Conservation (phyloP, 148 eudicot genomes). For the Bassia scoparia region DNA sequence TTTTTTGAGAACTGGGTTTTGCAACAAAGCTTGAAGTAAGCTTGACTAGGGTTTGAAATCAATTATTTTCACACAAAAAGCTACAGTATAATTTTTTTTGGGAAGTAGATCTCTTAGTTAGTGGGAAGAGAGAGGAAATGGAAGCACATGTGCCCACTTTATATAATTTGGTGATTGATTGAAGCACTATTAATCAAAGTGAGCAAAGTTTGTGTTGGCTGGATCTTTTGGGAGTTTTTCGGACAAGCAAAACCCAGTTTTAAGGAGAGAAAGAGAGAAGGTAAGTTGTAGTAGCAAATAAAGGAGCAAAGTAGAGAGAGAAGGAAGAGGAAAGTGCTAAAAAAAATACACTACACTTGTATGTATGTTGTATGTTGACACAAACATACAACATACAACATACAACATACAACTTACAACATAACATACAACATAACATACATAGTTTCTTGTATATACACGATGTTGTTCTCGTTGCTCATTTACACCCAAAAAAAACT, state of each 20-base stretch:
- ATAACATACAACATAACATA: too few relatives aligned
- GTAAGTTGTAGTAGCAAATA: too few relatives aligned
- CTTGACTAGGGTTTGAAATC: slow-evolving; percentile 23
- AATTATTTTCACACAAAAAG: background rate
- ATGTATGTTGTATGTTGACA: too few relatives aligned
- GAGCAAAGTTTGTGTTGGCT: background rate
- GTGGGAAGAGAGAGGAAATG: background rate
- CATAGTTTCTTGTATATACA: too few relatives aligned
- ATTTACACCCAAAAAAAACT: too few relatives aligned
- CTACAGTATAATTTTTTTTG: background rate
- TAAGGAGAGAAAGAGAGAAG: background rate
- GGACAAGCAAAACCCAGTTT: background rate
- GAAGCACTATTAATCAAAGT: slow-evolving; percentile 12
- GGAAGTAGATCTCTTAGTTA: slow-evolving; percentile 19
- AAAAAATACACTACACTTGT: background rate
- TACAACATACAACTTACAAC: too few relatives aligned
- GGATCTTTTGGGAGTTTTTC: slow-evolving; percentile 14
- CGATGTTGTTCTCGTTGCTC: too few relatives aligned
- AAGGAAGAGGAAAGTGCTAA: background rate
- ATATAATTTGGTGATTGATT: slow-evolving; percentile 16
- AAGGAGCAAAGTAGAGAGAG: background rate
- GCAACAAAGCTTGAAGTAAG: background rate
- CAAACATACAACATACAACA: too few relatives aligned
- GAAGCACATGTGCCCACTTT: slow-evolving; percentile 2
- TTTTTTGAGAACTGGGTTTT: background rate